Evolutionary conservation across 257 asterid species (phyloP).

Genomic region (Sherardia arvensis): DNA sequence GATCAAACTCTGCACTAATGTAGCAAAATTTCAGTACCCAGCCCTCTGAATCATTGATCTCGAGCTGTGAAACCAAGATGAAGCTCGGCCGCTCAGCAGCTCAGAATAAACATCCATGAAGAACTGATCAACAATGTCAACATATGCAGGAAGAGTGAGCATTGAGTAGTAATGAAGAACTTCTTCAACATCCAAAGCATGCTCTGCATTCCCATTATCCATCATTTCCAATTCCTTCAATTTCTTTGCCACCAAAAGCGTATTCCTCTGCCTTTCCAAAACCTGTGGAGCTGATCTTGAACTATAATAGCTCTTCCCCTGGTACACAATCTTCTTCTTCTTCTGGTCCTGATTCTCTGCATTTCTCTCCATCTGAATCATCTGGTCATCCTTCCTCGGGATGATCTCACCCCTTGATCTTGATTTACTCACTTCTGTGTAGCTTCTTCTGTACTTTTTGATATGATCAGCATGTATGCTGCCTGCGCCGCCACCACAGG

Average conservation of each 20-base stretch:
- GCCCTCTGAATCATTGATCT: slow-evolving; percentile 6
- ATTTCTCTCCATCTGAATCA: background rate
- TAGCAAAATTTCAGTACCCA: background rate
- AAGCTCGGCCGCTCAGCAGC: slow-evolving; percentile 7
- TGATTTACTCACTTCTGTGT: slow-evolving; percentile 13
- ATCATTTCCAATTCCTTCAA: slow-evolving; percentile 30
- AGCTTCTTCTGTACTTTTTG: slow-evolving; percentile 4
- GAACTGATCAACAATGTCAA: slow-evolving; percentile 48
- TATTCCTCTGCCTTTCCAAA: slow-evolving; percentile 12
- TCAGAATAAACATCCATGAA: slow-evolving; percentile 38
- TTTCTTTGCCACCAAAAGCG: slow-evolving; percentile 19
- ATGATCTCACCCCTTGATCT: background rate
- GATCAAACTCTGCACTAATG: background rate
- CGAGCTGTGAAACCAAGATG: background rate
- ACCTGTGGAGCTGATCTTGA: background rate
- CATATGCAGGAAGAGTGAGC: slow-evolving; percentile 36
- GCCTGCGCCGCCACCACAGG: slow-evolving; percentile 6
- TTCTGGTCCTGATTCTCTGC: background rate
- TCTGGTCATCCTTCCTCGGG: slow-evolving; percentile 2
- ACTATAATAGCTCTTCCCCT: slow-evolving; percentile 15
- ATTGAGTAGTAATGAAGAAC: slow-evolving; percentile 28
- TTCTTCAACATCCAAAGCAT: slow-evolving; percentile 27
- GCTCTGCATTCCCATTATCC: slow-evolving; percentile 25
- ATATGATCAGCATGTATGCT: background rate
- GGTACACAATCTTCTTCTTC: slow-evolving; percentile 14